Evolutionary conservation across 2,329 filamentous ascomycete species (phyloP), one percentile per base, ranked within the genome.

Genomic region (Diplodia seriata): DNA sequence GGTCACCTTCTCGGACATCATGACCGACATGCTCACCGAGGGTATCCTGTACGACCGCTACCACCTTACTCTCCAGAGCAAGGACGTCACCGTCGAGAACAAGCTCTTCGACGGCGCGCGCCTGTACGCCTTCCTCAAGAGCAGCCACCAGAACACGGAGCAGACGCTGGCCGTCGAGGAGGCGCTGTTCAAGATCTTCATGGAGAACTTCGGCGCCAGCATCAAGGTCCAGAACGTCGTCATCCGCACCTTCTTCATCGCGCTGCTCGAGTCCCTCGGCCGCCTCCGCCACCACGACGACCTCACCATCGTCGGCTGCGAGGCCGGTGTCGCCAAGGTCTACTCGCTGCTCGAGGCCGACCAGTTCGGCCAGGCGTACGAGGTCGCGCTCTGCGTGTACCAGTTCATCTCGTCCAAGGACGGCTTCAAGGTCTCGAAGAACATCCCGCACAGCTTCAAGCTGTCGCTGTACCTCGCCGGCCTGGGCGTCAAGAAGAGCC

Each of bases 11-110:
- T 78, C 82, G 4, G 76, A 81, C 43, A 72, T 84, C 59, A 81
- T 81, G 26, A 80, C 82, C 0, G 78, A 83, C 70, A 76, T 82
- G 69, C 76, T 78, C 5, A 75, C 74, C 63, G 74, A 79, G 54
- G 76, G 78, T 68, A 73, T 77, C 36, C 74, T 76, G 69, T 77
- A 74, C 66, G 74, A 76, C 69, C 70, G 74, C 33, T 77, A 76
- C 66, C 71, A 74, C 67, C 70, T 70, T 23, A 74, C 74, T 0
- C 64, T 77, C 14, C 71, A 72, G 65, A 74, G 76, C 47, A 81
- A 82, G 66, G 57, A 68, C 68, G 76, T 76, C 47, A 79, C 74
- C 40, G 71, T 83, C 69, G 76, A 78, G 40, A 73, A 73, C 57
- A 74, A 76, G 20, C 61, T 77, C 8, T 70, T 75, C 29, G 71